These are phyloP conservation scores for Cutaneotrichosporon dermatis DNA, from an alignment of 1,284 basidiomycete species.

Conservation along the genomic window DNA sequence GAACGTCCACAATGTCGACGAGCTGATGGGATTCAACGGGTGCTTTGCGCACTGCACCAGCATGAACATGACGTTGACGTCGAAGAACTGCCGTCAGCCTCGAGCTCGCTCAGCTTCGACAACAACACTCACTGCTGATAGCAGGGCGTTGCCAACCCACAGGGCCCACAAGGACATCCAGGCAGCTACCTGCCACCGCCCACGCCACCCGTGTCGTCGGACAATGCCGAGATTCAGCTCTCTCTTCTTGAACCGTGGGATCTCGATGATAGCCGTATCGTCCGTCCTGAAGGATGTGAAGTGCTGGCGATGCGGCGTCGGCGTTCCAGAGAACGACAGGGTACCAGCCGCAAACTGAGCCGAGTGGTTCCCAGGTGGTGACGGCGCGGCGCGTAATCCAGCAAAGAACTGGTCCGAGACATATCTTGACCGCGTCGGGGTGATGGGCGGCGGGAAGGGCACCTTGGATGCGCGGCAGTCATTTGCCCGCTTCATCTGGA, in stretches of 20 bases:
- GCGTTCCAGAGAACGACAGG: not conserved
- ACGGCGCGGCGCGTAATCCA: not conserved
- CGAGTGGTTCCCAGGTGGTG: not conserved
- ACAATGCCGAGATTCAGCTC: constrained; percentile 39
- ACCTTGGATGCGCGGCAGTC: not conserved
- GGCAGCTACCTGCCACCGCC: constrained; percentile 16
- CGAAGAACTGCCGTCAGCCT: constrained; percentile 33
- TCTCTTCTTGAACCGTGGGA: constrained; percentile 40
- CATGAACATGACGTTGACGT: constrained; percentile 37
- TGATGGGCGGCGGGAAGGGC: not conserved
- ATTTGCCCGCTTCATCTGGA: too few species aligned
- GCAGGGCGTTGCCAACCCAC: constrained; percentile 25
- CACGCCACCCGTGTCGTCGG: constrained; percentile 3
- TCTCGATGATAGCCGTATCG: constrained; percentile 30
- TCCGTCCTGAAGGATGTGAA: constrained; percentile 2
- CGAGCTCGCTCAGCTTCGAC: too few species aligned
- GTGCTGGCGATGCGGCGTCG: not conserved
- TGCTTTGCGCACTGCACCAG: constrained; percentile 30
- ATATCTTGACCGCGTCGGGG: not conserved
- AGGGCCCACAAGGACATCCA: constrained; percentile 28
- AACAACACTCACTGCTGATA: constrained; percentile 25
- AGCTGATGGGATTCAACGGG: constrained; percentile 15
- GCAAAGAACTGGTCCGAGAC: not conserved
- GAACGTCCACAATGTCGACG: constrained; percentile 28
- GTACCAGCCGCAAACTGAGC: too few species aligned